Conservation (phyloP, 2,329 filamentous ascomycete species). For the Ophioceras dolichostomum region DNA sequence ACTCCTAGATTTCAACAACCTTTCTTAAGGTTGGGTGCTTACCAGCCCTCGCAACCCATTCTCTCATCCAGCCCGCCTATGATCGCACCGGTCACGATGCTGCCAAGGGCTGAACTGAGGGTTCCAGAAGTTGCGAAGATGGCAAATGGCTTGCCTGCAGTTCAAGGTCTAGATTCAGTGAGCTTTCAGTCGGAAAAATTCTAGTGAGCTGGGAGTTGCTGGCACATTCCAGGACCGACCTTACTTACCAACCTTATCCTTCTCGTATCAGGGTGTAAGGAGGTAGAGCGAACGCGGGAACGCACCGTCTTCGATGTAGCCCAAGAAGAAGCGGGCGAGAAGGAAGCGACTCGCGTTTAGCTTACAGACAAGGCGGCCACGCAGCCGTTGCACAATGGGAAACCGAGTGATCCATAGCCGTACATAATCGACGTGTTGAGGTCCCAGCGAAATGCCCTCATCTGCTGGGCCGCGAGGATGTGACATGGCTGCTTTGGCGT, state of each 20-base stretch:
- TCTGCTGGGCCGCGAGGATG: too few species aligned
- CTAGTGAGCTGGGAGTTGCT: too few species aligned
- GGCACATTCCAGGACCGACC: too few species aligned
- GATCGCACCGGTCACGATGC: slow-evolving; percentile 29
- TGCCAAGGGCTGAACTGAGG: slow-evolving; percentile 26
- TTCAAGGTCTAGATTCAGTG: too few species aligned
- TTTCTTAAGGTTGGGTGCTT: neutral
- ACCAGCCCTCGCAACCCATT: neutral
- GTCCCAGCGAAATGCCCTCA: too few species aligned
- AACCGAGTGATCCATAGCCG: too few species aligned
- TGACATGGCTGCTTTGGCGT: too few species aligned
- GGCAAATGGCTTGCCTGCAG: slow-evolving; percentile 41
- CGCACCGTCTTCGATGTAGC: slow-evolving; percentile 37
- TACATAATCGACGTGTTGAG: too few species aligned
- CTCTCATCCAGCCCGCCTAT: slow-evolving; percentile 17
- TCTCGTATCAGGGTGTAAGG: slow-evolving; percentile 45
- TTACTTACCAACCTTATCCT: slow-evolving; percentile 34
- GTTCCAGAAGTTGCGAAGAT: slow-evolving; percentile 46
- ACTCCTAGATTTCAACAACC: too few species aligned
- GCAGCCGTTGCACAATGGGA: slow-evolving; percentile 17
- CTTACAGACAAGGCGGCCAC: slow-evolving; percentile 37
- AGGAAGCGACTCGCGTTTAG: slow-evolving; percentile 27
- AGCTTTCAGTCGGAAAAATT: too few species aligned
- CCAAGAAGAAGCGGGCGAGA: slow-evolving; percentile 36
- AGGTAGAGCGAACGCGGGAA: slow-evolving; percentile 38